Percentiles rank a stretch among this genome's conserved stretches.
These are phyloP conservation scores for Neohortaea acidophila DNA, from an alignment of 495 filamentous ascomycete genomes.

Conservation along the genomic window DNA sequence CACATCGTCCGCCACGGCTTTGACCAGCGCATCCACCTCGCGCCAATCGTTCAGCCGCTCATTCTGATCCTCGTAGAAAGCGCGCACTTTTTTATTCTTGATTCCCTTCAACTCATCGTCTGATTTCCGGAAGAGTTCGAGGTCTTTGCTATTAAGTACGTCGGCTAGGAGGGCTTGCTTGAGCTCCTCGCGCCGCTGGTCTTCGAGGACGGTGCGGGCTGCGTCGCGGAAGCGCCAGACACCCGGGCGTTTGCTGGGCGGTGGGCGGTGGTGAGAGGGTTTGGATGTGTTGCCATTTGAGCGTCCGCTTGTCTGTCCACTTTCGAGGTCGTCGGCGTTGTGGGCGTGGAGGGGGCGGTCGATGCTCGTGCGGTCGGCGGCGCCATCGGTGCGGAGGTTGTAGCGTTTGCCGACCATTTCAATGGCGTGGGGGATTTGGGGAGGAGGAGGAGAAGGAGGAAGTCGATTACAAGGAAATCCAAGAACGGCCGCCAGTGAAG, in stretches of 20 bases:
- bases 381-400: background rate
- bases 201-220: constrained; percentile 12
- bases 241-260: too few species aligned
- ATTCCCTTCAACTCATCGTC: constrained; percentile 33
- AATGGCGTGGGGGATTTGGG: background rate
- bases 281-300: constrained; percentile 1
- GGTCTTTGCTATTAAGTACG: constrained; percentile 26
- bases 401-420: background rate
- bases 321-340: background rate
- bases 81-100: constrained; percentile 32
- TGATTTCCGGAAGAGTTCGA: constrained; percentile 32
- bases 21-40: constrained; percentile 37
- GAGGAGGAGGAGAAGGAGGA: background rate
- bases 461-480: background rate
- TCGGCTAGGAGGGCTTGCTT: constrained; percentile 33
- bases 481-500: too few species aligned
- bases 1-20: constrained; percentile 36
- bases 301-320: background rate
- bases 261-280: too few species aligned
- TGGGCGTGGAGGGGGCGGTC: background rate
- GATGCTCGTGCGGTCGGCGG: background rate
- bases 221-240: constrained; percentile 14
- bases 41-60: constrained; percentile 36
- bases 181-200: constrained; percentile 20
- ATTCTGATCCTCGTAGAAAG: constrained; percentile 37